Base-by-base conservation (phyloP, 1,284 basidiomycete genomes). In the Melanopsichium pennsylvanicum region DNA sequence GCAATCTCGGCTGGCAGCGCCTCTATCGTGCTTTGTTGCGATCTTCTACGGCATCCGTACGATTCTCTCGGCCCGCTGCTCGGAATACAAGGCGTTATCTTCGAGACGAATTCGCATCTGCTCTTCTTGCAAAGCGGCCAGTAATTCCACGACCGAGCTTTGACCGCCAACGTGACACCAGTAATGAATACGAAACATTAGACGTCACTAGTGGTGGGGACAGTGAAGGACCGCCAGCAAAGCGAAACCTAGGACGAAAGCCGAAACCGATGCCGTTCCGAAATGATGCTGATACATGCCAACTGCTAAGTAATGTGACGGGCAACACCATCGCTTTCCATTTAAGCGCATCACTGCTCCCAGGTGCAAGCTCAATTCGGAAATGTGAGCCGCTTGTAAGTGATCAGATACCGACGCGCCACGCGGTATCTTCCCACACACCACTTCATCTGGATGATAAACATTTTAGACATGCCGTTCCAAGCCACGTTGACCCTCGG, bases 61-160 rank as follows among this genome's bases (percentile, higher is more conserved):
- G 62, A 15, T 74, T 72, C 56, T 48, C 33, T 2, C 45, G 57
- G 6, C 72, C 69, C 3, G 70, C 72, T 7, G 40, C 72, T 11
- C 55, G 51, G 5, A 74, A 74, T 39, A 66, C 71, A 22, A 43
- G 60, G 25, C 58, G 72, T 3, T 62, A 69, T 27, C 38, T 72
- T 9, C 48, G 62, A 3, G 63, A 68, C 40, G 71, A 74, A 5
- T 55, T 52, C 18, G 48, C 35, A 29, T 16, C 29, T 16, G 41
- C 59, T 4, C 15, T 50, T 23, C 2, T 37, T 21, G 44, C 27
- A 5, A 22, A 47, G 5, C 18, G 34, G 12, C 34, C 11, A 36
- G 16, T 12, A 16, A 25, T 18, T 21, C 7, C 7, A 25, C 21
- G n/a, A n/a, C n/a, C n/a, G n/a, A n/a, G n/a, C n/a, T n/a, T n/a